phyloP scores from a whole-genome alignment of 1,284 basidiomycete genomes.

The Ceratobasidium sp. region DNA sequence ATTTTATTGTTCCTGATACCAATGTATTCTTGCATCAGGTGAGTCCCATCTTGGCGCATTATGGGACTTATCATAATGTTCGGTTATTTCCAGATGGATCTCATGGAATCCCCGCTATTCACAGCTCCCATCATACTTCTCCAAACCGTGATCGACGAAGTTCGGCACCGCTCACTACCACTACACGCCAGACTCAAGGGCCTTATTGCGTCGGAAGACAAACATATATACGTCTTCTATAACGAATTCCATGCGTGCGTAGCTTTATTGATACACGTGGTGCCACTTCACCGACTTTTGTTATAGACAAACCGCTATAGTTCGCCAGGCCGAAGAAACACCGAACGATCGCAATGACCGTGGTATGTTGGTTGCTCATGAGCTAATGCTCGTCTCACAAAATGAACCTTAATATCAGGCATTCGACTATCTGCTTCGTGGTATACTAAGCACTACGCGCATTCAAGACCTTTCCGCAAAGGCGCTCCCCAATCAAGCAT shows the following conservation, averaged over 20 bases:
- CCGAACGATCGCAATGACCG: conserved; percentile 94
- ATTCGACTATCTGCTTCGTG: conserved; percentile 87
- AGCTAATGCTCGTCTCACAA: not conserved
- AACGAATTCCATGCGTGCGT: conserved; percentile 87
- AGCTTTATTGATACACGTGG: conserved; percentile 14
- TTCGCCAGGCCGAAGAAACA: conserved; percentile 76
- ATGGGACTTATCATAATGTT: not conserved
- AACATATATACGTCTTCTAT: conserved; percentile 87
- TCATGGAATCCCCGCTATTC: conserved; percentile 82
- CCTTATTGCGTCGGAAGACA: conserved; percentile 82
- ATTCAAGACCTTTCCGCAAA: conserved; percentile 64
- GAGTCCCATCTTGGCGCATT: conserved; percentile 48
- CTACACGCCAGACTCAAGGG: conserved; percentile 91
- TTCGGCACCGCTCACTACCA: conserved; percentile 92
- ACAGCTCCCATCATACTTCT: conserved; percentile 85
- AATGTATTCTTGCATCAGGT: conserved; percentile 95
- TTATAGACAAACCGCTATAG: conserved; percentile 77
- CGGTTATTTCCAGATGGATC: conserved; percentile 77
- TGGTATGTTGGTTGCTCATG: conserved; percentile 60
- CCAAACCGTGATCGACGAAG: conserved; percentile 97
- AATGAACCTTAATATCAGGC: conserved; percentile 59
- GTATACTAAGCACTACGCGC: conserved; percentile 74
- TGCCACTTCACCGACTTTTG: conserved; percentile 2
- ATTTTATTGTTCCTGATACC: conserved; percentile 93
- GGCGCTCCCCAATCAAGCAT: conserved; percentile 53